phyloP scores from a whole-genome alignment of 2,329 filamentous ascomycete species.

The Claviceps monticola region DNA sequence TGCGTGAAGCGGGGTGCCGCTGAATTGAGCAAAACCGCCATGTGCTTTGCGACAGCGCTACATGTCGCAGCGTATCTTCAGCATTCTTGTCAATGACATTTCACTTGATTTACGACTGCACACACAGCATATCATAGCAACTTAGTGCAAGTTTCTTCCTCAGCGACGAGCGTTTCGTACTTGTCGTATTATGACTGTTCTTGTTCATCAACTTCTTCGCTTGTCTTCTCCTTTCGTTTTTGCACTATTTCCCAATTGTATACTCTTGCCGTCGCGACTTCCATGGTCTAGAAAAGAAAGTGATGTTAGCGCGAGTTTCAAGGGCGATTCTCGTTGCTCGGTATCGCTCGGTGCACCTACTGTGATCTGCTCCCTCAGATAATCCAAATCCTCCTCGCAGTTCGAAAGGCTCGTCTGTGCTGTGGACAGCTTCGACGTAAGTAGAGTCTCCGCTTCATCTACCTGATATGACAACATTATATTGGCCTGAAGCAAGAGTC shows the following conservation, averaged over 20 bases:
- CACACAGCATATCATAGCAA: not conserved
- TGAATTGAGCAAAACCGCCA: not conserved
- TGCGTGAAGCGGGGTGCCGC: conserved; percentile 4
- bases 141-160: not conserved
- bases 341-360: conserved; percentile 36
- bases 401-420: conserved; percentile 72
- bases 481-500: conserved; percentile 50
- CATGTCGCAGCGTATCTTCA: too few species aligned
- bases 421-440: conserved; percentile 62
- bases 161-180: conserved; percentile 10
- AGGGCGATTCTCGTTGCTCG: not conserved
- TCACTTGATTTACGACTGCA: not conserved
- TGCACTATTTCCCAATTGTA: conserved; percentile 99
- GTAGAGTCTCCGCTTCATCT: conserved; percentile 66
- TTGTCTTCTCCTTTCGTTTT: conserved; percentile 76
- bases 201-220: conserved; percentile 34
- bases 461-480: conserved; percentile 96
- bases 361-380: conserved; percentile 90
- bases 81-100: too few species aligned
- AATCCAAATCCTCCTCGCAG: conserved; percentile 93
- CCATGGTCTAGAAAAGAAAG: conserved; percentile 58
- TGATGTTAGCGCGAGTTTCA: conserved; percentile 6
- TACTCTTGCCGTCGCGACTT: conserved; percentile 91
- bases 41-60: too few species aligned
- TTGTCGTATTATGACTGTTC: conserved; percentile 21